Conservation (phyloP, 2,329 filamentous ascomycete species). For the Zymoseptoria tritici region DNA sequence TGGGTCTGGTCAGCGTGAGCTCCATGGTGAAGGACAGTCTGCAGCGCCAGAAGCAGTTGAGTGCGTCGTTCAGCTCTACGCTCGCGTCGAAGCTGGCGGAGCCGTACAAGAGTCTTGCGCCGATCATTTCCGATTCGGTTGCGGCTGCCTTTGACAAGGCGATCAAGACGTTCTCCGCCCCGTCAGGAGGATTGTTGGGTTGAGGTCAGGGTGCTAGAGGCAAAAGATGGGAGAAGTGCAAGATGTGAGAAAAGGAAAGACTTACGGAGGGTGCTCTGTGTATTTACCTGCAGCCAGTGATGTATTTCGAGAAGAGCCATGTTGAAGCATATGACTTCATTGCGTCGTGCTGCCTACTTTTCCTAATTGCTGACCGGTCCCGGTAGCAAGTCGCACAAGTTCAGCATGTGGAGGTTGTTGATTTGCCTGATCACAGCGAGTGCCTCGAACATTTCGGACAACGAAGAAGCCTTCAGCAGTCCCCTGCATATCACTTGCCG, state of each 20-base stretch:
- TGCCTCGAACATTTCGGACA: too few relatives aligned
- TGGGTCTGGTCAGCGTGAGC: neutral
- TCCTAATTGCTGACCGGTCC: too few relatives aligned
- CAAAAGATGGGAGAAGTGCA: neutral
- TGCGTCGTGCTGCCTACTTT: too few relatives aligned
- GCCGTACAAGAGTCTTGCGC: neutral
- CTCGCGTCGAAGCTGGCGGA: neutral
- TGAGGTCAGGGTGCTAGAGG: neutral
- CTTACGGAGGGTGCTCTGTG: neutral
- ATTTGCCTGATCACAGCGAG: too few relatives aligned
- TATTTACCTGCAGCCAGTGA: neutral
- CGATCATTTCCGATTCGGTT: neutral
- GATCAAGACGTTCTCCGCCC: neutral
- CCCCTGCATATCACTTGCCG: too few relatives aligned
- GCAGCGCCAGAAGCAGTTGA: neutral
- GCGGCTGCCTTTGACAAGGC: neutral
- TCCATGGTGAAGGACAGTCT: neutral
- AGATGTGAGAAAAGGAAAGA: neutral
- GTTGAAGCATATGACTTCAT: too few relatives aligned
- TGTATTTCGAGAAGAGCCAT: neutral
- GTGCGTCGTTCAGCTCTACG: neutral
- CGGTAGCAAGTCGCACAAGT: too few relatives aligned
- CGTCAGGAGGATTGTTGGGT: neutral
- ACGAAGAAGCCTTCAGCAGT: too few relatives aligned
- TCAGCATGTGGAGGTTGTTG: too few relatives aligned